Evolutionary conservation across 495 filamentous ascomycete genomes (phyloP), one percentile per base, ranked within the genome.

Genomic region (Entonaema liquescens): DNA sequence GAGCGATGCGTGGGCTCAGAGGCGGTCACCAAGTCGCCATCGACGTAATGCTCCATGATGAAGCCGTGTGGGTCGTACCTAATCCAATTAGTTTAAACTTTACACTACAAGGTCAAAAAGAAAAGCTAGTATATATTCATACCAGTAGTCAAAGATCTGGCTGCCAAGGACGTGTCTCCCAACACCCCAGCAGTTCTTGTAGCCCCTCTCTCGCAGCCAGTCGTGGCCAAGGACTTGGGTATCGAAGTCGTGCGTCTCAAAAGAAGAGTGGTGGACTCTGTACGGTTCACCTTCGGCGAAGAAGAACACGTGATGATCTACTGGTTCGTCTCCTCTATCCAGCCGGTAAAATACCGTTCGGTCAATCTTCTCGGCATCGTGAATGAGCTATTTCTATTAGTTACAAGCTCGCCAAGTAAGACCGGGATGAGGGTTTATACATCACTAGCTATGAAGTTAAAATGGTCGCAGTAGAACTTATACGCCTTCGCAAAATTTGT

Each of bases 221-320:
- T 91, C 84, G 76, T 94, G 91, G 2, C 91, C 91, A 4, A 93
- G 81, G 35, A 89, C 80, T 79, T 93, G 91, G 0, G 88, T 87
- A 68, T 94, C 91, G 71, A 91, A 91, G 73, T 94, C 90, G 74
- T 91, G 86, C 6, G 92, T 90, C 77, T 94, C 91, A 63, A 90
- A 94, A 3, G 85, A 88, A 28, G 85, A 86, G 73, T 94, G 91
- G 75, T 93, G 91, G 2, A 93, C 88, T 73, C 90, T 88, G 15
- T 80, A 78, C 15, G 83, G 84, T 5, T 83, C 76, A 3, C 83
- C 84, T 68, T 83, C 78, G 70, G 82, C 83, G 70, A 93, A 83
- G 83, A 93, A 93, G 76, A 93, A 88, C n/a, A 77, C 82, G 79
- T 93, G 91, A 70, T 94, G 91, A 73, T 94, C 91, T 0, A 89